Evolutionary conservation across 2,329 filamentous ascomycete genomes (phyloP).

Genomic region (Cytospora schulzeri): DNA sequence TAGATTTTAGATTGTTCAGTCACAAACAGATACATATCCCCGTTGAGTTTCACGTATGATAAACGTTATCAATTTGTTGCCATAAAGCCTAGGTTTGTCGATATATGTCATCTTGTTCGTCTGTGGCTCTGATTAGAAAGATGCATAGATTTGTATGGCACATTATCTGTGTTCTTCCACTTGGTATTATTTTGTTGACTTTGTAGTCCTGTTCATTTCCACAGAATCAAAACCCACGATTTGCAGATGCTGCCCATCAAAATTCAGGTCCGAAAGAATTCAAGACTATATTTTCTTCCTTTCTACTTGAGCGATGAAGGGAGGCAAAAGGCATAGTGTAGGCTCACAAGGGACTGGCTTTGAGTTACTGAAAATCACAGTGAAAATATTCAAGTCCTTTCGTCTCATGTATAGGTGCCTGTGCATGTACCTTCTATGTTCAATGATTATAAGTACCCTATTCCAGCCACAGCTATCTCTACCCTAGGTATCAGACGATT

Average conservation of each 20-base stretch:
- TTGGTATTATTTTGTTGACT: too few relatives aligned
- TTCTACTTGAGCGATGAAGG: background rate
- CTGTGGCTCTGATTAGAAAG: too few relatives aligned
- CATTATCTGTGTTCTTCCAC: too few relatives aligned
- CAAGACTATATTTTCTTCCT: background rate
- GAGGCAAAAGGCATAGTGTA: background rate
- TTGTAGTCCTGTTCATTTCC: too few relatives aligned
- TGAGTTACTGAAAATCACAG: background rate
- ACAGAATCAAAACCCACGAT: too few relatives aligned
- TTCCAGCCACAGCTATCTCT: background rate
- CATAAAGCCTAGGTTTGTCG: too few relatives aligned
- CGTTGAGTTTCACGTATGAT: too few relatives aligned
- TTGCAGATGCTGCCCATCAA: too few relatives aligned
- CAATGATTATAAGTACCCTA: background rate
- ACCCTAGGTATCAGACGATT: background rate
- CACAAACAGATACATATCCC: background rate
- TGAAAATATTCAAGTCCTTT: background rate
- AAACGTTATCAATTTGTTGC: too few relatives aligned
- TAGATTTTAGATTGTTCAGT: background rate
- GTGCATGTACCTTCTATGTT: background rate
- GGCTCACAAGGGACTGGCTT: background rate
- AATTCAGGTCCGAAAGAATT: background rate
- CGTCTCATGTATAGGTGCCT: background rate
- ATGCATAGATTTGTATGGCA: too few relatives aligned
- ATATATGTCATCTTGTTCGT: too few relatives aligned